Conservation (phyloP, 441 rosid species). For the Adansonia madagascariensis region DNA sequence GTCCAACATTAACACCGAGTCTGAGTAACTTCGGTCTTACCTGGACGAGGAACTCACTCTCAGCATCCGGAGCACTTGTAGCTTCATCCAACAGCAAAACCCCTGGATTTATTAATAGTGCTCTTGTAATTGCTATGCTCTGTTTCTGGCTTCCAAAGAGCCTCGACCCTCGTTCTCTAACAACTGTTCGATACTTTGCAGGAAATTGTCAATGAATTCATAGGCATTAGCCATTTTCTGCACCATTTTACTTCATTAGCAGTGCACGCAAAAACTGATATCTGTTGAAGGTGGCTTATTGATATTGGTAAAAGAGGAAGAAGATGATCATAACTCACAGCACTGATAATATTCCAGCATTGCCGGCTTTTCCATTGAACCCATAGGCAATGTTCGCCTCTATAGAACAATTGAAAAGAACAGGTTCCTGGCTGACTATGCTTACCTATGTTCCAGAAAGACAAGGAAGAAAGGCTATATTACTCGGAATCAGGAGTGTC, state of each 20-base stretch:
- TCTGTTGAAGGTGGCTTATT: background rate
- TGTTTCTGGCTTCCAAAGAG: constrained; percentile 96
- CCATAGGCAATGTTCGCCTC: constrained; percentile 94
- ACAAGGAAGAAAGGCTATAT: too few species aligned
- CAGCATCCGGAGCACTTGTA: constrained; percentile 94
- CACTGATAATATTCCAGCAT: constrained; percentile 62
- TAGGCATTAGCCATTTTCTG: constrained; percentile 98
- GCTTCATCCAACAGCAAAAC: constrained; percentile 90
- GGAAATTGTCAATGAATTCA: constrained; percentile 78
- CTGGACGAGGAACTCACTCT: constrained; percentile 94
- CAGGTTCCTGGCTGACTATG: constrained; percentile 97
- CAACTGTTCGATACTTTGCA: constrained; percentile 71
- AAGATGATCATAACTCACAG: constrained; percentile 49
- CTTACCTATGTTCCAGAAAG: constrained; percentile 56
- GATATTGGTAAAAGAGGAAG: background rate
- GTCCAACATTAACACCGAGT: too few species aligned
- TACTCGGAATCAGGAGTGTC: too few species aligned
- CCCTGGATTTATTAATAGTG: constrained; percentile 82
- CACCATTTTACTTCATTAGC: constrained; percentile 17
- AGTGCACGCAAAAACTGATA: background rate
- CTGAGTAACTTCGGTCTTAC: constrained; percentile 34
- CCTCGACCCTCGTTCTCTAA: constrained; percentile 88
- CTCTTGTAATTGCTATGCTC: constrained; percentile 89
- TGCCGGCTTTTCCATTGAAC: constrained; percentile 62
- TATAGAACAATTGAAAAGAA: constrained; percentile 85